Evolutionary conservation across 371 early-diverging fungal genomes (phyloP), one percentile per base, ranked within the genome.

Genomic region (Choanephora cucurbitarum): DNA sequence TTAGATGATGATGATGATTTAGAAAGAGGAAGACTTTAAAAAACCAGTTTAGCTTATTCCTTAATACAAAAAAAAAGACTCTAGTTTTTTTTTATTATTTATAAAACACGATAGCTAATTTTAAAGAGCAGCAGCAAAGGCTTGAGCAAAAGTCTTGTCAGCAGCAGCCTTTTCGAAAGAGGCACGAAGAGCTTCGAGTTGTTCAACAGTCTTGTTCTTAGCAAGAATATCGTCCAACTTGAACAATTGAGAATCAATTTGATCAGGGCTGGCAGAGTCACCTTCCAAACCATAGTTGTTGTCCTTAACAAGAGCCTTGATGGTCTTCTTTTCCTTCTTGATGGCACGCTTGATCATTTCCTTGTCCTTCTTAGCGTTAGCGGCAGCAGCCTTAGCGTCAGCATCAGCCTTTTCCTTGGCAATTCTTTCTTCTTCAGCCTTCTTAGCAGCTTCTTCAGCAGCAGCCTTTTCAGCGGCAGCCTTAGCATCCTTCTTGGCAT

Each of bases 281-380:
- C 61, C 81, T 44, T 79, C 75, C 37, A 91, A 72, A 77, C 87
- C 91, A 76, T 89, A 91, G 83, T 90, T 88, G 82, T 89, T 77
- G 33, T 81, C 87, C 69, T 90, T 85, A 67, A 93, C 72, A 50
- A 91, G 61, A n/a, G 80, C 69, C 81, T 90, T 89, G 68, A 96
- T 83, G 55, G 79, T 84, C 82, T 95, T 96, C 86, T 93, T 92
- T 72, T 94, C 93, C 84, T 92, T 93, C 76, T 89, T 88, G 66
- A 94, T 79, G 41, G 75, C 82, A 70, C 91, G 90, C 85, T 94
- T 94, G 55, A 76, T 67, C 53, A 76, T 72, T 57, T 86, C 86
- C 78, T 88, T 87, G 65, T 71, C 81, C 77, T 84, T 86, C 81
- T 91, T 92, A 61, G 79, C 83, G 43, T 72, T 70, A 57, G 79